Evolutionary conservation across 148 eudicot genomes (phyloP), one percentile per base, ranked within the genome.

Genomic region (Arbutus unedo): DNA sequence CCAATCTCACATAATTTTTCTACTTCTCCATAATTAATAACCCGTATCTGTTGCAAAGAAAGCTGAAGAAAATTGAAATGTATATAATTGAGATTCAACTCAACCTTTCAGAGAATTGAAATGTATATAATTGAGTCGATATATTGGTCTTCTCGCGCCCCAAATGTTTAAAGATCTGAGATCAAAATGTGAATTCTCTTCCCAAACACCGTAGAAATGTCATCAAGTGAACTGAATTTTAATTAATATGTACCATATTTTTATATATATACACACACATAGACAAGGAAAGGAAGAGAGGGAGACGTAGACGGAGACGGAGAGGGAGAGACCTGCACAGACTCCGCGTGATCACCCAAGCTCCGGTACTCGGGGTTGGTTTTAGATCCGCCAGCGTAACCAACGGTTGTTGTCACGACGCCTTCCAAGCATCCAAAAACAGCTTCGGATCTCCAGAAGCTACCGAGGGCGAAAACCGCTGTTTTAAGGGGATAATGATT

Each of bases 381-480:
- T 79, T 88, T 94, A 41, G 95, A 87, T 73, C 99, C 98, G 49
- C 98, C 99, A 64, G 95, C 88, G 85, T 96, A 96, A 2, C 99
- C 99, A 31, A 82, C 97, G 5, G 97, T 74, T 18, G 99, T 96
- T 5, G 93, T 86, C 5, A 93, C 90, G 85, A 96, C 95, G 77
- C 99, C 99, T 67, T 93, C 85, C 9, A 93, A 75, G 92, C 99
- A 96, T 4, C 99, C 99, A 68, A 94, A 96, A 11, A 89, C 93
- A 3, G 98, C 85, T 76, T 96, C 99, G 3, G 98, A 93, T 85
- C 99, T 94, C 98, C 99, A 96, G 85, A 96, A 96, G 91, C 99
- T 90, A 51, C 99, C 99, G 49, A 96, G 92, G 74, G 95, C 91
- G 84, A 96, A 96, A 1, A 94, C 91, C n/a, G 98, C 97, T 4